A percentile compares a stretch with the other conserved stretches of the same genome.
These are phyloP conservation scores for Arabis alpina DNA, from an alignment of 345 rosid genomes.

Conservation along the genomic window DNA sequence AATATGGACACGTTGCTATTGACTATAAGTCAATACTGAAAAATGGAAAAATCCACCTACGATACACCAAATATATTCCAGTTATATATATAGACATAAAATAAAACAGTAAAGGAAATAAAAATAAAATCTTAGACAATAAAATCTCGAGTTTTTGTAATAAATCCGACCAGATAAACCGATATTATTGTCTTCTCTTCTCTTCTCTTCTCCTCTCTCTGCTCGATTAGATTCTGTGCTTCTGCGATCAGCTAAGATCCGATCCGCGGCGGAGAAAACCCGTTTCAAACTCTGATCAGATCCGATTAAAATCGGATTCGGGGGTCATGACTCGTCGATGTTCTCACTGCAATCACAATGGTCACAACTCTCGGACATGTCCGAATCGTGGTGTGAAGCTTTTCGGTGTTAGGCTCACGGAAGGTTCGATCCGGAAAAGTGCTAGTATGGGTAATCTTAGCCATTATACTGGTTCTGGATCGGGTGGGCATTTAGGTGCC, in stretches of 20 bases:
- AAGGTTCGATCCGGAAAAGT: constrained; percentile 94
- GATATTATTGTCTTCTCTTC: constrained; percentile 42
- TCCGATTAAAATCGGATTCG: constrained; percentile 31
- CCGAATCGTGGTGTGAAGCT: constrained; percentile 95
- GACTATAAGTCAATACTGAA: constrained; percentile 31
- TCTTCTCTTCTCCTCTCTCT: neutral
- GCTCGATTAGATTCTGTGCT: constrained; percentile 39
- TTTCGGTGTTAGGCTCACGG: constrained; percentile 93
- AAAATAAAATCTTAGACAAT: neutral
- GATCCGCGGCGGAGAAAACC: constrained; percentile 30
- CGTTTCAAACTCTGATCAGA: constrained; percentile 36
- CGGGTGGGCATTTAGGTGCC: constrained; percentile 46
- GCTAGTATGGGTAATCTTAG: constrained; percentile 95
- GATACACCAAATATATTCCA: constrained; percentile 20
- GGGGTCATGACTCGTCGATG: constrained; percentile 87
- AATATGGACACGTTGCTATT: constrained; percentile 27
- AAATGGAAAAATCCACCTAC: constrained; percentile 21
- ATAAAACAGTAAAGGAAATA: neutral
- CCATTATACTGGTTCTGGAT: constrained; percentile 66
- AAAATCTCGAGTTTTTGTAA: constrained; percentile 20
- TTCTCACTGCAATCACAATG: constrained; percentile 99
- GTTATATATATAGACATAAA: neutral
- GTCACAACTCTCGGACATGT: constrained; percentile 97
- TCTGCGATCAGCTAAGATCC: constrained; percentile 44
- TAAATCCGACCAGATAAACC: constrained; percentile 45